Base-by-base conservation (phyloP, 1,284 basidiomycete genomes). In the Bondarzewia mesenterica region DNA sequence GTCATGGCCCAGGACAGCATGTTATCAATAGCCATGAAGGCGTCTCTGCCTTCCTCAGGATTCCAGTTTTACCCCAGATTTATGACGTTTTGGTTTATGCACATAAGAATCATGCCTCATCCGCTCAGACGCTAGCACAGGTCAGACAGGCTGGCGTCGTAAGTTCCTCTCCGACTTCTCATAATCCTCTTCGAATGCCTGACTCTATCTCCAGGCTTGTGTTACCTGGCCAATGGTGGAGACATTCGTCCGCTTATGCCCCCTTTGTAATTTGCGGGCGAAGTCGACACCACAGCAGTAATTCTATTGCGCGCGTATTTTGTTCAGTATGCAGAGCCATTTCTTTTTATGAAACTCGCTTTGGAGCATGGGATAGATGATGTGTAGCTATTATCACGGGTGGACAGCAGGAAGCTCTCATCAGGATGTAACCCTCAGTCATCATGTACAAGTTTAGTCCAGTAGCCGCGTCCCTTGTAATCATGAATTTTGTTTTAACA, bases 181-280 rank as follows among this genome's bases (percentile, higher is more conserved):
- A 16, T 7, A n/a, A 43, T 44, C 49, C 16, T 14, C 49, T 23
- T 15, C 5, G 41, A 7, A 26, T 21, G 20, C 45, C 42, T 39
- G 23, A 23, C 8, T 36, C 15, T 27, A 12, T n/a, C 42, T 21
- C 42, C 38, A 85, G 82, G 73, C 79, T 35, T 70, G 69, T 18
- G 74, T 85, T 48, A 85, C 82, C 8, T 85, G 82, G 82, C 80
- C 82, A 5, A 85, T 85, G 78, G 72, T 77, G 6, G 82, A 85
- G 60, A 72, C 79, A 38, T 85, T 85, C 62, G 67, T 73, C 42
- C 73, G 72, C 23, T 62, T 82, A 27, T 85, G 83, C 56, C 82
- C 82, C 4, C 57, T 78, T 4, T 85, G 83, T 64, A 38, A 8
- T 35, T n/a, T 23, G 44, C 29, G 23, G 20, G 35, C 44, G 39